phyloP scores from a whole-genome alignment of 2,329 filamentous ascomycete genomes.

The Pseudogymnoascus pannorum region DNA sequence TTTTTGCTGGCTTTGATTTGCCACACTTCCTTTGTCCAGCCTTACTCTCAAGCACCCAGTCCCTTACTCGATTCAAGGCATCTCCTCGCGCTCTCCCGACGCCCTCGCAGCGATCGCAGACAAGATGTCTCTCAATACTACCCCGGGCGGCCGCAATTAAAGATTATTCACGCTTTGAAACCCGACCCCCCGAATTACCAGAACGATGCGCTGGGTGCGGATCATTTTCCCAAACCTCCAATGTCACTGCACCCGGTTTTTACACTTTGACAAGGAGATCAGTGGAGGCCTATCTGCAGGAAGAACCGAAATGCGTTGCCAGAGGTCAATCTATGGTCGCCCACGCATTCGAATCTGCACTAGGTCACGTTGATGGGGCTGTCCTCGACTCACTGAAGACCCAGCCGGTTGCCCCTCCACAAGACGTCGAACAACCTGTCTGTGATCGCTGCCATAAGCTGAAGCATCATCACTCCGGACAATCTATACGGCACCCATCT shows the following conservation, averaged over 20 bases:
- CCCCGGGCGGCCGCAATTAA: background rate
- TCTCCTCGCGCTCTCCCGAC: background rate
- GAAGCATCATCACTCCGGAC: slow-evolving; percentile 63
- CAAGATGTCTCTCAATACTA: background rate
- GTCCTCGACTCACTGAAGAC: slow-evolving; percentile 1
- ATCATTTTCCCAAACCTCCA: slow-evolving; percentile 51
- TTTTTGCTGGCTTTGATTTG: slow-evolving; percentile 29
- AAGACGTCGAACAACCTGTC: slow-evolving; percentile 43
- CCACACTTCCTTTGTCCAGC: slow-evolving; percentile 44
- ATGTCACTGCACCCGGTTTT: slow-evolving; percentile 47
- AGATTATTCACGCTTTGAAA: background rate
- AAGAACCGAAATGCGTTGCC: slow-evolving; percentile 7
- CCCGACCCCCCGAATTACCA: slow-evolving; percentile 35
- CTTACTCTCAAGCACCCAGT: slow-evolving; percentile 17
- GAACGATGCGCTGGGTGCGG: slow-evolving; percentile 58
- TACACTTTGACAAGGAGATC: slow-evolving; percentile 46
- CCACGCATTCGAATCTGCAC: slow-evolving; percentile 3
- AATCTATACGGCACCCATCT: slow-evolving; percentile 71
- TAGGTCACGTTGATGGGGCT: background rate
- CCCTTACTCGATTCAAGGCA: background rate
- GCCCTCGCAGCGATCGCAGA: background rate
- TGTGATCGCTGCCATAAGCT: slow-evolving; percentile 86
- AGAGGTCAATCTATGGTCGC: background rate
- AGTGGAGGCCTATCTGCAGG: slow-evolving; percentile 42
- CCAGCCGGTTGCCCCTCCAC: slow-evolving; percentile 10